Base-by-base conservation (phyloP, 208 protist species). In the Wallacemonas rigidus region DNA sequence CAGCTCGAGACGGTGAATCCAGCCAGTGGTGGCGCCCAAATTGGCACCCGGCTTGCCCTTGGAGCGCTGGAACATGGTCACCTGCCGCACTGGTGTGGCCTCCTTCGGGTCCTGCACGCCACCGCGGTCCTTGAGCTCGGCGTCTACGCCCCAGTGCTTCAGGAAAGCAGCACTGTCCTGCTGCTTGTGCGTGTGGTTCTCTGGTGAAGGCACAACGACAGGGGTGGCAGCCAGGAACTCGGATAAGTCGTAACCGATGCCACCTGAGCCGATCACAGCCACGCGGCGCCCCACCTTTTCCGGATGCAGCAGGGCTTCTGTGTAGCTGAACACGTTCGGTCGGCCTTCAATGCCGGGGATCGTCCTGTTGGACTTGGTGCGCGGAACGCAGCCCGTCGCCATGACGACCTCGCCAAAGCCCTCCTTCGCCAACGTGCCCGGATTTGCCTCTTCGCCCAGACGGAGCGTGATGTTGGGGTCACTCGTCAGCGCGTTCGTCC, bases 241-340 rank as follows among this genome's bases (percentile, higher is more conserved):
- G 7, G 90, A 73, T 68, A 97, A 87, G 81, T 98, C 95, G 75
- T 97, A 98, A 48, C 95, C 95, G 71, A 98, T 98, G 55, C 93
- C 95, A n/a, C 95, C 95, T 17, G 88, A 88, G 51, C 95, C 95
- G 64, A 98, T 93, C 60, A 98, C 74, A 5, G 93, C 95, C 17
- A 98, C 95, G 3, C 75, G 74, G 26, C 74, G 53, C 44, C 93
- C 95, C 2, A 96, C 82, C 61, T 75, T 65, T 57, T 82, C 82
- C 14, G 76, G 77, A 61, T 83, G 68, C 41, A 75, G 61, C 35
- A 98, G 72, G 11, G 95, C 95, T 64, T 98, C 95, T 0, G 85
- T 69, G 83, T 98, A 98, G 65, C 62, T 83, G 69, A 91, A 79
- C 6, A 96, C 91, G 69, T 95, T 94, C 17, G 70, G 45, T 38